Conservation (phyloP, 331 rosid genomes). For the Malus hybrid region DNA sequence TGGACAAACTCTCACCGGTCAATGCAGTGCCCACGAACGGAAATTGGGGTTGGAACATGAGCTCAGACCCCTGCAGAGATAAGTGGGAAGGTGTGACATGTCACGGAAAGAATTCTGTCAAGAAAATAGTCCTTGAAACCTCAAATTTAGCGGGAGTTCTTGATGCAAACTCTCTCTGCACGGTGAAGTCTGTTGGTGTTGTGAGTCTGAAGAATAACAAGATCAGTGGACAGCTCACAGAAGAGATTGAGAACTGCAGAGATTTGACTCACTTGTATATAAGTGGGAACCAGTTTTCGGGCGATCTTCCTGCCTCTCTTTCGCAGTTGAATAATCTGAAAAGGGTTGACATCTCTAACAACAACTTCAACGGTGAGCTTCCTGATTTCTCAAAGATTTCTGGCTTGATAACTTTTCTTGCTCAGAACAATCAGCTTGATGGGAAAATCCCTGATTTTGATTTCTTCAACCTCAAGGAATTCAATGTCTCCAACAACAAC, state of each 20-base stretch:
- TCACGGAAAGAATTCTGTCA: conserved; percentile 15
- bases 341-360: conserved; percentile 35
- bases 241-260: conserved; percentile 40
- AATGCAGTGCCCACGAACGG: conserved; percentile 4
- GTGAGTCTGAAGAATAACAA: conserved; percentile 37
- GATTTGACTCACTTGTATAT: conserved; percentile 36
- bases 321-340: conserved; percentile 30
- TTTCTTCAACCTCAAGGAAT: conserved; percentile 35
- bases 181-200: conserved; percentile 11
- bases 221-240: conserved; percentile 32
- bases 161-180: conserved; percentile 41
- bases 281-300: conserved; percentile 42
- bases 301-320: conserved; percentile 41
- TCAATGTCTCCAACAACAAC: conserved; percentile 58
- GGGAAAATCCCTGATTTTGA: conserved; percentile 48
- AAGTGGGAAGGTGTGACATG: conserved; percentile 54
- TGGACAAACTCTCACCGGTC: conserved; percentile 43
- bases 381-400: conserved; percentile 40
- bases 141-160: conserved; percentile 29
- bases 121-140: conserved; percentile 27
- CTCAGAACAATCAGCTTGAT: conserved; percentile 43
- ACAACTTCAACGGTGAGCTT: conserved; percentile 45
- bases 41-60: conserved; percentile 54
- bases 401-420: conserved; percentile 39
- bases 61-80: conserved; percentile 57